Percentiles rank a stretch among this genome's conserved stretches.
These are phyloP conservation scores for Trichoderma endophyticum DNA, from an alignment of 2,329 filamentous ascomycete genomes.

Conservation along the genomic window DNA sequence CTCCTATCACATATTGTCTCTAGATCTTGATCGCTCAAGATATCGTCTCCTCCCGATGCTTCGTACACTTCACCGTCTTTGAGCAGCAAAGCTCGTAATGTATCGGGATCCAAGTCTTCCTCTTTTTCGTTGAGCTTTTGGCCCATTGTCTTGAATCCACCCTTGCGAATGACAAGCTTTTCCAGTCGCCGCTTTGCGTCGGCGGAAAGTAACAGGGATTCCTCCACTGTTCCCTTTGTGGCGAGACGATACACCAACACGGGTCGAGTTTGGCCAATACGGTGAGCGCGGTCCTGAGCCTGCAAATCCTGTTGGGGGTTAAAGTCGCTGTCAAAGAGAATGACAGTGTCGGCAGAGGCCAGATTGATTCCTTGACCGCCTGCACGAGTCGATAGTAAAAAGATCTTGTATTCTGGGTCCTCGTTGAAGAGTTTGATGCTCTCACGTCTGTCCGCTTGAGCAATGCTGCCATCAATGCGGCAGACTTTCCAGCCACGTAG, in stretches of 20 bases:
- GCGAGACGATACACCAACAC: slow-evolving; percentile 93
- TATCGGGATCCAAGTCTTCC: slow-evolving; percentile 58
- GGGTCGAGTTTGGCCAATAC: slow-evolving; percentile 88
- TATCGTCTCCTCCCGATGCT: slow-evolving; percentile 55
- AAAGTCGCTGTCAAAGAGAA: slow-evolving; percentile 86
- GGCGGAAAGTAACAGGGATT: slow-evolving; percentile 78
- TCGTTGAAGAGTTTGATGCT: slow-evolving; percentile 74
- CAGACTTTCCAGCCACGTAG: slow-evolving; percentile 78
- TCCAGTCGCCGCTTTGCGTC: slow-evolving; percentile 90
- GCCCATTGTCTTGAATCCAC: slow-evolving; percentile 69
- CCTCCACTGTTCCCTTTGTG: slow-evolving; percentile 89
- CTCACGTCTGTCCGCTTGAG: slow-evolving; percentile 65
- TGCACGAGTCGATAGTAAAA: slow-evolving; percentile 84
- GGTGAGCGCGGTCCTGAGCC: slow-evolving; percentile 90
- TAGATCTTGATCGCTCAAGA: slow-evolving; percentile 75
- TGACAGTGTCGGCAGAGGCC: slow-evolving; percentile 84
- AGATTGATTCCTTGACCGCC: slow-evolving; percentile 96
- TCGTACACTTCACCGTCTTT: slow-evolving; percentile 69
- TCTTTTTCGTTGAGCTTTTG: slow-evolving; percentile 55
- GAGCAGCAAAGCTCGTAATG: slow-evolving; percentile 59
- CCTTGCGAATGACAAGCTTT: slow-evolving; percentile 93
- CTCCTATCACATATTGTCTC: slow-evolving; percentile 74
- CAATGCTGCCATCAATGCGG: slow-evolving; percentile 85
- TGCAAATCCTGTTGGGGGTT: slow-evolving; percentile 97
- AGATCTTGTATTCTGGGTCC: slow-evolving; percentile 65